Percentiles rank a stretch among this genome's conserved stretches.
Evolutionary conservation across 345 rosid genomes (phyloP).

Genomic region (Syzygium grande): DNA sequence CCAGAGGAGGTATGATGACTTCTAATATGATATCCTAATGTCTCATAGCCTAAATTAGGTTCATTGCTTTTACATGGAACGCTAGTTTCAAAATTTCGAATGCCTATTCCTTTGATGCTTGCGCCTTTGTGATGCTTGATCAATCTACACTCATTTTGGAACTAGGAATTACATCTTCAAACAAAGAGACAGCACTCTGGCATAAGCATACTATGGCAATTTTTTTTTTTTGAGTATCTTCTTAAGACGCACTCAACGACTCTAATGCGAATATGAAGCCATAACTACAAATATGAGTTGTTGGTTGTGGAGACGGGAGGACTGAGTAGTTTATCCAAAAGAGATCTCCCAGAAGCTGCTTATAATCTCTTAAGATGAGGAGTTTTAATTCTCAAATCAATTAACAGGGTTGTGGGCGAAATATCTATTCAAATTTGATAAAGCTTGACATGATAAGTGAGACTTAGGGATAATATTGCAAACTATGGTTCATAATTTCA

Average conservation of each 20-base stretch:
- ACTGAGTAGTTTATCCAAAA: neutral
- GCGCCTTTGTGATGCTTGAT: neutral
- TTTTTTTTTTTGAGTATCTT: neutral
- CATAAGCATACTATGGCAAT: neutral
- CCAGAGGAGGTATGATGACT: constrained; percentile 60
- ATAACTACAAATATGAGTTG: neutral
- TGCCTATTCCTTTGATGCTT: neutral
- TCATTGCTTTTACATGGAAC: neutral
- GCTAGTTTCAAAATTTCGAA: neutral
- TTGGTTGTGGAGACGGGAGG: neutral
- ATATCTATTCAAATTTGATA: too few species aligned
- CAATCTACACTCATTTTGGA: neutral
- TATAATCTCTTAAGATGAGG: neutral
- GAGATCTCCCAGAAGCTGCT: neutral
- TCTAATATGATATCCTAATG: neutral
- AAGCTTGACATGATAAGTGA: neutral
- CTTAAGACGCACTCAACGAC: neutral
- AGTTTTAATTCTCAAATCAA: neutral
- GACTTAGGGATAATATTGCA: neutral
- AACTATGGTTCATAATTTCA: neutral
- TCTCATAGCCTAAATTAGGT: neutral
- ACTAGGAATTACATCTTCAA: neutral
- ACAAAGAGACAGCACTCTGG: neutral
- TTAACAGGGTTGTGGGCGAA: neutral
- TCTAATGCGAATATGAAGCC: neutral